These are phyloP conservation scores for Mycena rosella DNA, from an alignment of 768 basidiomycete species.

Conservation along the genomic window DNA sequence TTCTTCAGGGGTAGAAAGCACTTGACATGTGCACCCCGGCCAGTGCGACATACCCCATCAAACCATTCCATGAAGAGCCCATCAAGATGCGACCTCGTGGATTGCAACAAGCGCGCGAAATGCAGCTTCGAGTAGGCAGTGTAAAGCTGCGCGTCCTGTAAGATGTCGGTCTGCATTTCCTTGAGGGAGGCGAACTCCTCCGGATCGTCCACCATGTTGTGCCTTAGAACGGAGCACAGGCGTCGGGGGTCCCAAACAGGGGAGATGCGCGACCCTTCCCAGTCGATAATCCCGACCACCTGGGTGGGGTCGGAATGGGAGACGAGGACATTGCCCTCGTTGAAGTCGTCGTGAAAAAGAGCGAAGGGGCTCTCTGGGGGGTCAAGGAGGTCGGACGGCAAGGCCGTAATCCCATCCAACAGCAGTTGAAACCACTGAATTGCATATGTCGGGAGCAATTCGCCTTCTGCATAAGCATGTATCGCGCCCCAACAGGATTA, in stretches of 20 bases:
- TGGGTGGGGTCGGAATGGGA: background rate
- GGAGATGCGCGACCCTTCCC: constrained; percentile 16
- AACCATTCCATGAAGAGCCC: constrained; percentile 15
- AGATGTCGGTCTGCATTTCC: background rate
- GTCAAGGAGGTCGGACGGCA: background rate
- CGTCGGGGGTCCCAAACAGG: constrained; percentile 6
- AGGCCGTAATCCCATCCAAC: background rate
- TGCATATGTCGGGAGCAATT: background rate
- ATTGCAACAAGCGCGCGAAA: background rate
- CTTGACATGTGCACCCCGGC: background rate
- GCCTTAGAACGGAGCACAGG: background rate
- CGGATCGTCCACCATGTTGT: background rate
- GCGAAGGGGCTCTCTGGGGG: background rate
- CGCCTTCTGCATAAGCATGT: constrained; percentile 1
- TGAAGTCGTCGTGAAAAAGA: constrained; percentile 22
- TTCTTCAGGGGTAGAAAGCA: constrained; percentile 9
- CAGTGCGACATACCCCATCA: background rate
- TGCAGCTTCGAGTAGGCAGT: constrained; percentile 2
- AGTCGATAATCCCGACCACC: constrained; percentile 24
- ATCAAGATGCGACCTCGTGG: background rate
- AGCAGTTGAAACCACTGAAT: background rate
- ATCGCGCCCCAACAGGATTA: background rate
- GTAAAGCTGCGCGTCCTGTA: background rate
- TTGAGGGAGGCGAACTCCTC: background rate
- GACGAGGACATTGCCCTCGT: constrained; percentile 10